Conservation (phyloP, 441 rosid genomes). For the Erodium trifolium region DNA sequence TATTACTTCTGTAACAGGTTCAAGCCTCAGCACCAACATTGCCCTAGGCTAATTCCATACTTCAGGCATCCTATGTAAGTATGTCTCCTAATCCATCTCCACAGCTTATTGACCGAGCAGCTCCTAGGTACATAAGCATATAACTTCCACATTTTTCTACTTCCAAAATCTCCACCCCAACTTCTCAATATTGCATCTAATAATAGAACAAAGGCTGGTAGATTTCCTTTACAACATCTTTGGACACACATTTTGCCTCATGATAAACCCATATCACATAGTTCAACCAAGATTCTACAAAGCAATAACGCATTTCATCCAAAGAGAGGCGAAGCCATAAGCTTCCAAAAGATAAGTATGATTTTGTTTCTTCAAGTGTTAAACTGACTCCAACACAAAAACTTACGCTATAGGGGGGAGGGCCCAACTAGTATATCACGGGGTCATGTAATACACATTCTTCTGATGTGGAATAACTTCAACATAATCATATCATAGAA, state of each 20-base stretch:
- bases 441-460: no score
- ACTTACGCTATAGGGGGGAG: no score
- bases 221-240: neutral
- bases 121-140: no score
- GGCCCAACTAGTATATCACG: no score
- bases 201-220: constrained; percentile 6
- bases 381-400: no score
- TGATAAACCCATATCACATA: neutral
- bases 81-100: neutral
- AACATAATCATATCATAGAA: neutral
- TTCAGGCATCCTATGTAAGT: neutral
- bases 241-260: neutral
- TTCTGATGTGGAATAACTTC: no score
- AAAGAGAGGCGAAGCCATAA: neutral
- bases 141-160: neutral
- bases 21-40: constrained; percentile 1
- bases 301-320: neutral
- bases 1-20: neutral
- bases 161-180: constrained; percentile 1
- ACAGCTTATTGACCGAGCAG: no score
- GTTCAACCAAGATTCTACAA: neutral
- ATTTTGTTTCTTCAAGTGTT: no score
- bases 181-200: neutral
- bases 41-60: constrained; percentile 1
- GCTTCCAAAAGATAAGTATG: neutral